Percentiles rank a stretch among this genome's conserved stretches.
Conservation (phyloP, 2,329 filamentous ascomycete species). For the Cladophialophora carrionii region DNA sequence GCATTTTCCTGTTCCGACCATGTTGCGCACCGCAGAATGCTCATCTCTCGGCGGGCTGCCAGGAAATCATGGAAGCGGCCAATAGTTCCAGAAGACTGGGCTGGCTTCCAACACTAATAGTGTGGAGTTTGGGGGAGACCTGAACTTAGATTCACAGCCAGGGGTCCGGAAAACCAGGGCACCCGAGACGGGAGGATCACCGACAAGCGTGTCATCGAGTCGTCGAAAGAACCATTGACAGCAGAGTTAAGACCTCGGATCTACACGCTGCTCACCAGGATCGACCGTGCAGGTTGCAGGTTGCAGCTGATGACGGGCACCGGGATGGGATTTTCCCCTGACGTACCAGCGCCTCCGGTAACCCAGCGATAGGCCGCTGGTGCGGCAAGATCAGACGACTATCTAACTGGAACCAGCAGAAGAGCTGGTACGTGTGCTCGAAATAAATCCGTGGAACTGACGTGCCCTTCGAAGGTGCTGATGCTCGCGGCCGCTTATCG, state of each 20-base stretch:
- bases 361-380: background rate
- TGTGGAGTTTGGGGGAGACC: constrained; percentile 12
- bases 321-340: constrained; percentile 18
- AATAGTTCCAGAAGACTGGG: constrained; percentile 23
- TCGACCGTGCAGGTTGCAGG: constrained; percentile 24
- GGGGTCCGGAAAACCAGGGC: constrained; percentile 6
- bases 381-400: constrained; percentile 7
- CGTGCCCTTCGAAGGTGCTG: background rate
- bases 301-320: constrained; percentile 8
- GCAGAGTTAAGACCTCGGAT: constrained; percentile 15
- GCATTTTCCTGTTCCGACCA: constrained; percentile 12
- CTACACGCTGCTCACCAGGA: constrained; percentile 23
- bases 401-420: background rate
- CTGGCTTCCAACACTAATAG: constrained; percentile 7
- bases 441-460: background rate
- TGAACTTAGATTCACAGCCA: constrained; percentile 21
- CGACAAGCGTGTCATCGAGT: constrained; percentile 13
- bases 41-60: constrained; percentile 12
- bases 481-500: background rate
- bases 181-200: constrained; percentile 3
- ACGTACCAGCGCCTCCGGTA: background rate
- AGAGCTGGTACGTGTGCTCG: background rate
- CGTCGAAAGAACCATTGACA: constrained; percentile 10
- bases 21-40: constrained; percentile 1
- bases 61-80: constrained; percentile 16